Conservation (phyloP, 352 stramenopile species). For the Globisporangium carolinianum region DNA sequence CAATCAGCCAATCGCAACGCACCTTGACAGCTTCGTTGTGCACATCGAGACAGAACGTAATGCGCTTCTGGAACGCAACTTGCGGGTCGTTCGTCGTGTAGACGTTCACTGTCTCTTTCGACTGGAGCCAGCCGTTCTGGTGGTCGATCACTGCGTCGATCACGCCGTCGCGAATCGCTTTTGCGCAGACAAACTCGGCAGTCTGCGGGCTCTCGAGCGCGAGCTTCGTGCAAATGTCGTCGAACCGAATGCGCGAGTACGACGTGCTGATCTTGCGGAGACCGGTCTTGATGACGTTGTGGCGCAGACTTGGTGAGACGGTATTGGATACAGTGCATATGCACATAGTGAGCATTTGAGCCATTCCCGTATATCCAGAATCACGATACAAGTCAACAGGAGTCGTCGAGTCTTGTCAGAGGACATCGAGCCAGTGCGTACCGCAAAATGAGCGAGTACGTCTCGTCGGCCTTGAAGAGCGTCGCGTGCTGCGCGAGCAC, state of each 20-base stretch:
- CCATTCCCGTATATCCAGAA: no score
- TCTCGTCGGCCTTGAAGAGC: slow-evolving; percentile 92
- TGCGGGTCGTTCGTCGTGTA: slow-evolving; percentile 93
- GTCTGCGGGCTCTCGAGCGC: slow-evolving; percentile 89
- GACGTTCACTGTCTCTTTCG: slow-evolving; percentile 81
- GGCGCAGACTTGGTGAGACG: slow-evolving; percentile 64
- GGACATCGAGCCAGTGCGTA: slow-evolving; percentile 16
- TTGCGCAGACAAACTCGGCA: slow-evolving; percentile 97
- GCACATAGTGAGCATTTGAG: background rate
- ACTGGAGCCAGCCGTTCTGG: slow-evolving; percentile 90
- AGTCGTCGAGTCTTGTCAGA: background rate
- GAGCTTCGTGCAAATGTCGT: slow-evolving; percentile 92
- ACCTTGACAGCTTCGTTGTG: slow-evolving; percentile 98
- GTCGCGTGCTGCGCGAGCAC: slow-evolving; percentile 82
- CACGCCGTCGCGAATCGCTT: slow-evolving; percentile 97
- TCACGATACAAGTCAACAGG: background rate
- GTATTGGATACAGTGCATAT: background rate
- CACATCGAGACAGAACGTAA: slow-evolving; percentile 98
- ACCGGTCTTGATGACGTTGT: slow-evolving; percentile 99
- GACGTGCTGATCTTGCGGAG: slow-evolving; percentile 95
- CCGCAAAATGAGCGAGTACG: slow-evolving; percentile 94
- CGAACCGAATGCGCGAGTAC: slow-evolving; percentile 89
- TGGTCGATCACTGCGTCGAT: slow-evolving; percentile 98
- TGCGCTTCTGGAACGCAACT: slow-evolving; percentile 94
- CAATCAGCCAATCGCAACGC: background rate